A percentile compares a stretch with the other conserved stretches of the same genome.
These are phyloP conservation scores for Ophioceras dolichostomum DNA, from an alignment of 2,329 filamentous ascomycete species.

Conservation along the genomic window DNA sequence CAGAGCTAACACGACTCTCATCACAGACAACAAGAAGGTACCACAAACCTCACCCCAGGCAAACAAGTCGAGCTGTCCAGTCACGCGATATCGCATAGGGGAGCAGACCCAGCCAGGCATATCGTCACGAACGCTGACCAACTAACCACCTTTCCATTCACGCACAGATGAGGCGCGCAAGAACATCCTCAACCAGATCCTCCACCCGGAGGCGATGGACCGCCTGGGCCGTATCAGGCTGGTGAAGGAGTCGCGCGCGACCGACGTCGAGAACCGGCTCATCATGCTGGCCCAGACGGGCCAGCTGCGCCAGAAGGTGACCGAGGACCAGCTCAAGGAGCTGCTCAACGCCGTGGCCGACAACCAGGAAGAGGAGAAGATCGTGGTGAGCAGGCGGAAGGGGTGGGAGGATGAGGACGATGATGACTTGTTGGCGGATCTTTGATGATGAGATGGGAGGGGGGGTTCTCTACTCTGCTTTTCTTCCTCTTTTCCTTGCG, in stretches of 20 bases:
- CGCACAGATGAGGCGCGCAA: slow-evolving; percentile 54
- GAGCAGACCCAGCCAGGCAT: no score
- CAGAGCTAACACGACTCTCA: slow-evolving; percentile 2
- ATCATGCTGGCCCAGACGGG: slow-evolving; percentile 84
- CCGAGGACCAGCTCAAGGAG: slow-evolving; percentile 87
- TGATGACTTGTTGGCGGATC: slow-evolving; percentile 49
- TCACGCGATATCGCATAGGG: no score
- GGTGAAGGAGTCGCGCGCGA: slow-evolving; percentile 84
- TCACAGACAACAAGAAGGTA: slow-evolving; percentile 34
- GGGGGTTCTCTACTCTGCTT: neutral
- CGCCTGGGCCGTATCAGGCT: slow-evolving; percentile 87
- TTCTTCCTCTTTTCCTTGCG: neutral
- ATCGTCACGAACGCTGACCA: no score
- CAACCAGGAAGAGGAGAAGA: slow-evolving; percentile 66
- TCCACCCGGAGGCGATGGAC: slow-evolving; percentile 86
- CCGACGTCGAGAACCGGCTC: slow-evolving; percentile 82
- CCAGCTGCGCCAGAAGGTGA: slow-evolving; percentile 78
- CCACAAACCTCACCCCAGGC: no score
- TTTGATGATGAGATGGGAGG: slow-evolving; percentile 28
- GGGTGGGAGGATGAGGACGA: slow-evolving; percentile 79
- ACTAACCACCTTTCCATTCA: slow-evolving; percentile 7
- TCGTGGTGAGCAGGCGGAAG: slow-evolving; percentile 75
- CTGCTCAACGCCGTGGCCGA: slow-evolving; percentile 77
- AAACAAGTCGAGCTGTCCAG: no score
- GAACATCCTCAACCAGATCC: slow-evolving; percentile 79